These are phyloP conservation scores for Tuber melanosporum DNA, from an alignment of 495 filamentous ascomycete genomes.

Conservation along the genomic window DNA sequence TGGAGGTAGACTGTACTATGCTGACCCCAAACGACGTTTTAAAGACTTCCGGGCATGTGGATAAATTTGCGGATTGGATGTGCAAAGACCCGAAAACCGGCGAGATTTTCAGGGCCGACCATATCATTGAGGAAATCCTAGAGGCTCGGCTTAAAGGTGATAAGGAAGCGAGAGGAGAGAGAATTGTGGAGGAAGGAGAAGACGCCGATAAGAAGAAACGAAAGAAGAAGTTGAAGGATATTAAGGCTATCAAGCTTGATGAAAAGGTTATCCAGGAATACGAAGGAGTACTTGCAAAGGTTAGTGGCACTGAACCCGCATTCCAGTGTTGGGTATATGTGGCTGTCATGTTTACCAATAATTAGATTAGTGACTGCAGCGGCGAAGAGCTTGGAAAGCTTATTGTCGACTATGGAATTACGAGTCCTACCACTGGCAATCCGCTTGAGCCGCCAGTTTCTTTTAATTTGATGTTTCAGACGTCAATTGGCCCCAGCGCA, in stretches of 20 bases:
- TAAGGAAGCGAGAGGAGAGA: constrained; percentile 68
- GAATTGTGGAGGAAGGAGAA: constrained; percentile 59
- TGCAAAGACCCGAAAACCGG: constrained; percentile 97
- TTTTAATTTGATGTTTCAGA: constrained; percentile 78
- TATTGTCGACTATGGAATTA: constrained; percentile 65
- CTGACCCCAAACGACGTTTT: constrained; percentile 83
- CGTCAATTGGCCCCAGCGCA: constrained; percentile 62
- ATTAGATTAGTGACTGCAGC: constrained; percentile 66
- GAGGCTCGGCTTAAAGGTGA: constrained; percentile 75
- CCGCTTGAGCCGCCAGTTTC: constrained; percentile 57
- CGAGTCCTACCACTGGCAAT: constrained; percentile 57
- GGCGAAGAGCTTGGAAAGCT: constrained; percentile 62
- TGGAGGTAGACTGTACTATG: constrained; percentile 80
- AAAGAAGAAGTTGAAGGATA: constrained; percentile 54
- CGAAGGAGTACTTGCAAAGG: constrained; percentile 61
- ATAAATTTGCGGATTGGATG: constrained; percentile 99
- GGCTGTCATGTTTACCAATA: not conserved
- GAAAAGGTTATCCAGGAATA: constrained; percentile 65
- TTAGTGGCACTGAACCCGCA: constrained; percentile 24
- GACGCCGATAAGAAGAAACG: constrained; percentile 52
- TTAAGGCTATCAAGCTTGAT: constrained; percentile 57
- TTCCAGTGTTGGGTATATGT: not conserved
- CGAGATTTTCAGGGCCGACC: constrained; percentile 92
- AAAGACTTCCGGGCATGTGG: constrained; percentile 94
- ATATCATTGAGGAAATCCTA: constrained; percentile 88